Evolutionary conservation across 768 basidiomycete species (phyloP).

Genomic region (Sistotremastrum suecicum): DNA sequence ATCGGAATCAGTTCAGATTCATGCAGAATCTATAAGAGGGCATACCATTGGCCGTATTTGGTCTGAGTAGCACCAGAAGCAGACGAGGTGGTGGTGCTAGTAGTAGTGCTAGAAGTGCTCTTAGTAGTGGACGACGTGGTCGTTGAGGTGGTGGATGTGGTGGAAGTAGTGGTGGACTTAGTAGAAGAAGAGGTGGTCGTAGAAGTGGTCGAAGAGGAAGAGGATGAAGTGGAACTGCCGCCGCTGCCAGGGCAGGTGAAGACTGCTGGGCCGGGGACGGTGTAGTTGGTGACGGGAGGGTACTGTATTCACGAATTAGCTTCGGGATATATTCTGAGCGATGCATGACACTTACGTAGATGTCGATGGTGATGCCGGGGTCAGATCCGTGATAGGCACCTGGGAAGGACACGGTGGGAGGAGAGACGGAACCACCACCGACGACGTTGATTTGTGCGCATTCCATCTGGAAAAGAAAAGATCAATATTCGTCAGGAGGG

Average conservation of each 20-base stretch:
- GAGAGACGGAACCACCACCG: conserved; percentile 17
- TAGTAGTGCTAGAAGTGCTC: background rate
- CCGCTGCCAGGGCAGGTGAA: conserved; percentile 13
- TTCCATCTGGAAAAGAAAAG: conserved; percentile 16
- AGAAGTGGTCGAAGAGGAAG: background rate
- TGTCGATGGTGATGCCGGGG: conserved; percentile 21
- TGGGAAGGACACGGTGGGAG: conserved; percentile 7
- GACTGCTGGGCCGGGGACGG: conserved; percentile 16
- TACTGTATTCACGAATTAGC: background rate
- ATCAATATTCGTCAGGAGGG: too few species aligned
- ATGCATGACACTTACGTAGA: conserved; percentile 8
- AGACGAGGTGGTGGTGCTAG: background rate
- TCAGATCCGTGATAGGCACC: conserved; percentile 15
- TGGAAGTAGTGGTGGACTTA: background rate
- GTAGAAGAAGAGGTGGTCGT: background rate
- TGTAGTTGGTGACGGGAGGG: conserved; percentile 20
- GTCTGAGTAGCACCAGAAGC: conserved; percentile 1
- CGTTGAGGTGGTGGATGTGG: background rate
- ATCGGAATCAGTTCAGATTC: too few species aligned
- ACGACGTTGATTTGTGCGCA: conserved; percentile 24
- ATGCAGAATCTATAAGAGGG: too few species aligned
- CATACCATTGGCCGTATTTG: background rate
- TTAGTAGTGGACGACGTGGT: conserved; percentile 1
- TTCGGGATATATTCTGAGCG: background rate
- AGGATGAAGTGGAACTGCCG: background rate